Conservation (phyloP, 208 protist species). For the Strigomonas culicis region DNA sequence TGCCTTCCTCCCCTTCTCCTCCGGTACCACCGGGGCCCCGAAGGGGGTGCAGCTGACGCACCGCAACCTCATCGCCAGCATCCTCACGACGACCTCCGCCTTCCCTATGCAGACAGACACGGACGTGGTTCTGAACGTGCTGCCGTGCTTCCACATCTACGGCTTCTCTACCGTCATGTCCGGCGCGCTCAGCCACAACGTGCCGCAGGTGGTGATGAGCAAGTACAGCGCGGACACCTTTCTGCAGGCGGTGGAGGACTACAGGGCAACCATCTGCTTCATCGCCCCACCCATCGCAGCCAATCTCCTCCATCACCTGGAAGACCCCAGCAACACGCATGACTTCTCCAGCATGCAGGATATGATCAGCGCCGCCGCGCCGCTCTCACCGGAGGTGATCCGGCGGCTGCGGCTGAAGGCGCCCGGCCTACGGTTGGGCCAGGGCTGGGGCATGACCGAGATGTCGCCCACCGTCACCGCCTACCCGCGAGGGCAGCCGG, state of each 20-base stretch:
- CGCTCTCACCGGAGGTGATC: conserved; percentile 34
- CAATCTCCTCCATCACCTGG: conserved; percentile 55
- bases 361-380: conserved; percentile 57
- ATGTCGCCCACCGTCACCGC: conserved; percentile 45
- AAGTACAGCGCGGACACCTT: conserved; percentile 51
- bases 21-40: conserved; percentile 23
- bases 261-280: conserved; percentile 46
- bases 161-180: conserved; percentile 51
- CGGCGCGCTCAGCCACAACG: conserved; percentile 17
- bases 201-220: conserved; percentile 40
- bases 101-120: conserved; percentile 34
- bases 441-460: conserved; percentile 86
- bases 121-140: conserved; percentile 17
- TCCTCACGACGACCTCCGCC: conserved; percentile 26
- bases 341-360: conserved; percentile 17
- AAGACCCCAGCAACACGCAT: conserved; percentile 24
- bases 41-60: conserved; percentile 61
- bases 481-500: conserved; percentile 41
- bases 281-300: conserved; percentile 79
- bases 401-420: not conserved
- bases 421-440: conserved; percentile 17
- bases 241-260: conserved; percentile 34
- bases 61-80: conserved; percentile 21
- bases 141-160: conserved; percentile 81
- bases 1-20: conserved; percentile 23